Conservation (phyloP, 331 rosid species). For the Spiraea crenata region DNA sequence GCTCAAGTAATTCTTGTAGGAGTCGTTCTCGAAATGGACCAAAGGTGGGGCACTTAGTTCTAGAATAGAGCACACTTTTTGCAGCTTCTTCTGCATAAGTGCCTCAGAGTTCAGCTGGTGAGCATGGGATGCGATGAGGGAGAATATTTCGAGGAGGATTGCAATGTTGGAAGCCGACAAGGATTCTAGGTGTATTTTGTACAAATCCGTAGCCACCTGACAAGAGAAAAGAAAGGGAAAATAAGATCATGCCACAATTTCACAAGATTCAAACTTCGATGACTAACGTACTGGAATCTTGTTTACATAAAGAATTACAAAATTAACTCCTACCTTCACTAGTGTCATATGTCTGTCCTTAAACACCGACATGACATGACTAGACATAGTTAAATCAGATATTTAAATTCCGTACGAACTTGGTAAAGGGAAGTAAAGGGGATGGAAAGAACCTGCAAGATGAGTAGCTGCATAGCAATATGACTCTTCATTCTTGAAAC, state of each 20-base stretch:
- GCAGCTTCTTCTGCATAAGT: conserved; percentile 70
- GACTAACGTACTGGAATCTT: conserved; percentile 7
- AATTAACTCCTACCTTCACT: background rate
- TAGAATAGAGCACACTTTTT: conserved; percentile 77
- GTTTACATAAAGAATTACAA: background rate
- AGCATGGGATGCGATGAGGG: conserved; percentile 72
- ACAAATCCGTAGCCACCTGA: conserved; percentile 75
- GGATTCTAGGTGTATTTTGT: conserved; percentile 50
- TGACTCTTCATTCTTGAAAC: conserved; percentile 83
- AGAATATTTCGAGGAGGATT: conserved; percentile 64
- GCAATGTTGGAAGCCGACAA: conserved; percentile 50
- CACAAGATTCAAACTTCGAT: background rate
- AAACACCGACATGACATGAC: background rate
- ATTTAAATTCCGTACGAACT: too few relatives aligned
- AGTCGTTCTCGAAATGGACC: conserved; percentile 97
- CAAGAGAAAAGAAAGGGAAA: conserved; percentile 10
- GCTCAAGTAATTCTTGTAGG: conserved; percentile 69
- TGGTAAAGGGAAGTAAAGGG: too few relatives aligned
- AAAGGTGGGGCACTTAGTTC: conserved; percentile 85
- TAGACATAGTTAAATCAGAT: background rate
- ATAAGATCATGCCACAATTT: background rate
- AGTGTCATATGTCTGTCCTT: background rate
- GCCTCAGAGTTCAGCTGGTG: conserved; percentile 65
- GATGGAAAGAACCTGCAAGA: conserved; percentile 67
- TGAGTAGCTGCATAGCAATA: conserved; percentile 83